Conservation (phyloP, 257 asterid genomes). For the Asclepias syriaca region DNA sequence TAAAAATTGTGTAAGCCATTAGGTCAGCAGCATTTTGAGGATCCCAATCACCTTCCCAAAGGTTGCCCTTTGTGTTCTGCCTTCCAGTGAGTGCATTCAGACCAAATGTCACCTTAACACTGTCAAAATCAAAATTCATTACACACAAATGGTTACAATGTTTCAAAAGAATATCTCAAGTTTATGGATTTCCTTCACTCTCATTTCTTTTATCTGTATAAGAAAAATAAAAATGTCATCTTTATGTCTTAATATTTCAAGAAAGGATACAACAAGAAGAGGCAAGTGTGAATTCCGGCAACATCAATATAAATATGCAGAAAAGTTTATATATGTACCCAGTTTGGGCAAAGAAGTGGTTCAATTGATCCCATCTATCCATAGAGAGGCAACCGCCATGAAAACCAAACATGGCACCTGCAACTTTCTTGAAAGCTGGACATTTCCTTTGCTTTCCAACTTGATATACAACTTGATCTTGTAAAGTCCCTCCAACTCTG, state of each 20-base stretch:
- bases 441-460: conserved; percentile 1
- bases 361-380: conserved; percentile 15
- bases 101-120: conserved; percentile 60
- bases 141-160: too few relatives aligned
- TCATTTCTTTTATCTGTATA: too few relatives aligned
- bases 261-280: too few relatives aligned
- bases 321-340: neutral
- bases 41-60: conserved; percentile 64
- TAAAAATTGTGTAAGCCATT: conserved; percentile 50
- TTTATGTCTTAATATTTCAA: too few relatives aligned
- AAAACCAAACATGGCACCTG: neutral
- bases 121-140: conserved; percentile 16
- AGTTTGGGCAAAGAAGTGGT: neutral
- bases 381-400: conserved; percentile 4
- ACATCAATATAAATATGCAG: too few relatives aligned
- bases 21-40: conserved; percentile 48
- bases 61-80: conserved; percentile 20
- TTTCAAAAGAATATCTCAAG: too few relatives aligned
- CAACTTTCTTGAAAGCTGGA: neutral
- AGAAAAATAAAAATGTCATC: too few relatives aligned
- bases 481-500: conserved; percentile 10
- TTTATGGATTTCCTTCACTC: too few relatives aligned
- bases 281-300: too few relatives aligned
- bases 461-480: conserved; percentile 3
- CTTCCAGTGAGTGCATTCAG: conserved; percentile 72